Percentiles rank a stretch among this genome's conserved stretches.
Evolutionary conservation across 352 stramenopile species (phyloP).

Genomic region (Sclerospora graminicola): DNA sequence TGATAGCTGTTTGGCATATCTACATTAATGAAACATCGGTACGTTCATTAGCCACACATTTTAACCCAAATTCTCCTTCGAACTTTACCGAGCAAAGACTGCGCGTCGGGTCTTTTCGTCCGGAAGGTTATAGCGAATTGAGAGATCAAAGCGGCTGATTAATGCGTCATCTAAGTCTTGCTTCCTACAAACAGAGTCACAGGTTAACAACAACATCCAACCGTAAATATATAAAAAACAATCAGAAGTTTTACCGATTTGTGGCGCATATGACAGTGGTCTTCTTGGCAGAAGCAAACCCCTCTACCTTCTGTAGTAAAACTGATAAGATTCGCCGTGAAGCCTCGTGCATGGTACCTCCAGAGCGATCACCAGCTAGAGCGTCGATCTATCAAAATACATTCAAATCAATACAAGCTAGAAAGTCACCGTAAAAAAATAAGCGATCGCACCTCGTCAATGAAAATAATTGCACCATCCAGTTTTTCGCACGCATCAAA

Average conservation of each 20-base stretch:
- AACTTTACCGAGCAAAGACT: conserved; percentile 77
- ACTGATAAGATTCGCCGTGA: conserved; percentile 88
- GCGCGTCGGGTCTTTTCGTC: conserved; percentile 68
- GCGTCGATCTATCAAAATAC: conserved; percentile 68
- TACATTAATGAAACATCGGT: conserved; percentile 8
- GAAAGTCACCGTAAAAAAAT: background rate
- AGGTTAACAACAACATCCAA: background rate
- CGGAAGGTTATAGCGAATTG: conserved; percentile 87
- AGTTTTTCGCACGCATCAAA: conserved; percentile 91
- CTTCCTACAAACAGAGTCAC: conserved; percentile 46
- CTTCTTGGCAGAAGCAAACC: conserved; percentile 88
- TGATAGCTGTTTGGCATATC: conserved; percentile 86
- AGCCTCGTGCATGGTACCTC: conserved; percentile 88
- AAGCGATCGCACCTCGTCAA: conserved; percentile 75
- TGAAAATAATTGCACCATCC: conserved; percentile 90
- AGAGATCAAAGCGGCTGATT: conserved; percentile 90
- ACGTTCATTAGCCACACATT: conserved; percentile 1
- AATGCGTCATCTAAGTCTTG: conserved; percentile 88
- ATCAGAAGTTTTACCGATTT: conserved; percentile 46
- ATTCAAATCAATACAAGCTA: conserved; percentile 1
- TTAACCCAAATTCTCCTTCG: background rate
- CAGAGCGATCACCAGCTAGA: conserved; percentile 80
- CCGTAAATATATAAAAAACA: background rate
- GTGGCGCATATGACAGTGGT: conserved; percentile 90
- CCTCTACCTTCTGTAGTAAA: conserved; percentile 88